Conservation (phyloP, 805 yeast species). For the Yarrowia divulgata region DNA sequence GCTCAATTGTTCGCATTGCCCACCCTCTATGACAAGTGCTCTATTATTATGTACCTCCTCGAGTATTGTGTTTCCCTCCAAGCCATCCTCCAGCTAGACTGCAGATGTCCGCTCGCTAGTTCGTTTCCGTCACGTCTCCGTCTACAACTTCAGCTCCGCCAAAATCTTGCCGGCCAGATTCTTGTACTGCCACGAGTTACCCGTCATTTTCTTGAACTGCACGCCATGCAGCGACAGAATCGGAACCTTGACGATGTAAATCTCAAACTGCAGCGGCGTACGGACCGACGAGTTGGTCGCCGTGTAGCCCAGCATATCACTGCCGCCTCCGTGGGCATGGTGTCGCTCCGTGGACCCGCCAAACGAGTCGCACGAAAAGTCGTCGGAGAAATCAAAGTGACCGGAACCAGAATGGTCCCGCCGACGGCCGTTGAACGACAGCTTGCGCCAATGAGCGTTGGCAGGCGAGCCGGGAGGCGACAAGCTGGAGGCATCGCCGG, state of each 20-base stretch:
- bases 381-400: constrained; percentile 37
- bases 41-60: constrained; percentile 21
- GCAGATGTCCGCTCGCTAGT: no score
- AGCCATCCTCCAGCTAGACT: background rate
- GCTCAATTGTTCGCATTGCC: no score
- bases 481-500: constrained; percentile 43
- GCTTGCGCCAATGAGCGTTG: constrained; percentile 46
- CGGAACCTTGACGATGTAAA: constrained; percentile 90
- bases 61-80: constrained; percentile 2
- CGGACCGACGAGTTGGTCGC: constrained; percentile 45
- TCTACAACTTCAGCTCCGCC: constrained; percentile 69
- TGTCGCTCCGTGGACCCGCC: constrained; percentile 41
- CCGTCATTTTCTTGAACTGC: constrained; percentile 90
- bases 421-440: constrained; percentile 47
- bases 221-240: constrained; percentile 90
- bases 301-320: constrained; percentile 51
- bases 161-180: constrained; percentile 86
- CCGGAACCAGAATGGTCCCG: constrained; percentile 39
- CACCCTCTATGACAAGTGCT: constrained; percentile 28
- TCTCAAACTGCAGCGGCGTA: constrained; percentile 84
- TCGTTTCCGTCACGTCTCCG: no score
- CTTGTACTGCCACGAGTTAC: constrained; percentile 95
- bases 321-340: constrained; percentile 47
- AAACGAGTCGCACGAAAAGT: constrained; percentile 34
- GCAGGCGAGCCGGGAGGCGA: constrained; percentile 48